Base-by-base conservation (phyloP, 495 filamentous ascomycete genomes). In the Choiromyces venosus region DNA sequence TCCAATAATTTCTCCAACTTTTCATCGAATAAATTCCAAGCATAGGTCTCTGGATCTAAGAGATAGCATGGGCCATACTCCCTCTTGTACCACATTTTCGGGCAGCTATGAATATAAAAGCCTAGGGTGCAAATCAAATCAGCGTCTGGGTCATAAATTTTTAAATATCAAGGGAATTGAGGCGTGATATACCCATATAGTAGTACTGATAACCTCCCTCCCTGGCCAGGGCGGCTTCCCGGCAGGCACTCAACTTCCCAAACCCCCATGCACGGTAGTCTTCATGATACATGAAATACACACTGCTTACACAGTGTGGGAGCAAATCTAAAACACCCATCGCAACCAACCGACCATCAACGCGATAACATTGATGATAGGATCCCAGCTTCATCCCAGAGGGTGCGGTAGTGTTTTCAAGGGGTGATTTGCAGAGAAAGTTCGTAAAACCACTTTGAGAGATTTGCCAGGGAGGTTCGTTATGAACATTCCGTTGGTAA, bases 311-410 rank as follows among this genome's bases (percentile, higher is more conserved):
- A 72, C 89, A 90, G 71, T 91, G 85, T 0, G 94, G 95, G 37
- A 97, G 86, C 12, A 98, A 83, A 81, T 99, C 95, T 40, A 99
- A 83, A 14, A 98, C 93, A 2, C 91, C 91, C 70, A 99, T 87
- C 21, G 95, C 95, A 44, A 98, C 89, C 42, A 99, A 86, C 69
- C 89, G 86, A 25, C 93, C 95, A 82, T 97, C 93, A 36, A 99
- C 84, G 38, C 95, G 88, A 82, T 99, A 97, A 83, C 92, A 95
- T 82, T 97, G 94, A 81, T 99, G 95, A 83, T 89, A 97, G n/a
- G 92, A 94, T 10, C 95, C 95, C 3, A 96, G 83, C 77, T 86
- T 86, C 69, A 89, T 88, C 69, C 87, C 85, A 7, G 81, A 74
- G 10, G 82, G 83, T 14, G 82, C 69, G 2, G 84, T 86, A 25